A percentile compares a stretch with the other conserved stretches of the same genome.
phyloP scores from a whole-genome alignment of 305 asterid genomes.

The Fraxinus latifolia region DNA sequence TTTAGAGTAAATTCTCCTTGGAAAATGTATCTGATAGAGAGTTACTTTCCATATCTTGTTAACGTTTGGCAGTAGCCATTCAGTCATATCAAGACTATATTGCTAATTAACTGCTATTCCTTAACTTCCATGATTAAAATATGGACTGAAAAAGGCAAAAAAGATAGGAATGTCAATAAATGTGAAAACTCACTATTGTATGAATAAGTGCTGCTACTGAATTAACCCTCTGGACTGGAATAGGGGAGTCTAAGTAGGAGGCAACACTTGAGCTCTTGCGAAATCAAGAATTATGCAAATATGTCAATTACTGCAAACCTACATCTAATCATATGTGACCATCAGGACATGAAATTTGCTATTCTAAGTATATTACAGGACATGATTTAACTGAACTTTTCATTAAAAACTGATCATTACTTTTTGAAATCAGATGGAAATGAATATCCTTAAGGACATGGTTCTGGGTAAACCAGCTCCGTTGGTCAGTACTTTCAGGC shows the following conservation, averaged over 20 bases:
- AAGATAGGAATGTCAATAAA: background rate
- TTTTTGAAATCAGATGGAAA: constrained; percentile 70
- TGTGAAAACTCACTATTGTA: background rate
- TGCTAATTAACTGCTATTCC: background rate
- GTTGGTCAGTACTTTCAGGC: constrained; percentile 90
- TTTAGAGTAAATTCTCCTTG: background rate
- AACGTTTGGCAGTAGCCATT: too few species aligned
- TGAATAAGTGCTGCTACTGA: constrained; percentile 5
- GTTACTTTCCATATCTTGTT: too few species aligned
- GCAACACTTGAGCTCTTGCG: constrained; percentile 7
- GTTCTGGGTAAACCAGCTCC: constrained; percentile 97
- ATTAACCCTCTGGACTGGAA: background rate
- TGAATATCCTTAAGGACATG: constrained; percentile 92
- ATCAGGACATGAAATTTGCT: constrained; percentile 5
- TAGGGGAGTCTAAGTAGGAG: background rate
- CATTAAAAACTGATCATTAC: too few species aligned
- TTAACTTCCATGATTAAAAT: background rate
- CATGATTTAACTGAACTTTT: background rate
- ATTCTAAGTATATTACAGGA: background rate
- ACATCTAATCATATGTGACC: constrained; percentile 6
- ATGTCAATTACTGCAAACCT: background rate
- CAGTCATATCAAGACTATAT: background rate
- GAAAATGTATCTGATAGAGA: too few species aligned
- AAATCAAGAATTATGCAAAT: constrained; percentile 7
- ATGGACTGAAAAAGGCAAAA: background rate